Conservation (phyloP, 257 asterid species). For the Ballota nigra region DNA sequence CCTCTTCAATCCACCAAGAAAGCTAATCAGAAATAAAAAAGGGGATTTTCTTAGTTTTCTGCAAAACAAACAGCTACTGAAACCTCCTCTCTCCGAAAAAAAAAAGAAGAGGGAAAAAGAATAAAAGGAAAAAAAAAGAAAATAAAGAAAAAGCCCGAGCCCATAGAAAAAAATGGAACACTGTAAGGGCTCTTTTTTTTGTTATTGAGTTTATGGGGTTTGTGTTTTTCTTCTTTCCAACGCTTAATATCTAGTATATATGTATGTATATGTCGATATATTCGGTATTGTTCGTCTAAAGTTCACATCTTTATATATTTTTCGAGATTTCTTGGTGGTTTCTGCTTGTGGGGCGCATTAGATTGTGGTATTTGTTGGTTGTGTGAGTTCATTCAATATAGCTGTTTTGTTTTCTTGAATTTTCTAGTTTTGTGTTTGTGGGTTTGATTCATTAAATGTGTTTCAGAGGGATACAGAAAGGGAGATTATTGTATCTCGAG, state of each 20-base stretch:
- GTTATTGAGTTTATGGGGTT: constrained; percentile 16
- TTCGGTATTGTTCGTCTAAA: not conserved
- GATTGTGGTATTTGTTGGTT: constrained; percentile 15
- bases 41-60: constrained; percentile 40
- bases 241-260: not conserved
- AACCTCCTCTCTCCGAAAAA: constrained; percentile 2
- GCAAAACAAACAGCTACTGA: constrained; percentile 30
- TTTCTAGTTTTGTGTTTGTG: constrained; percentile 5
- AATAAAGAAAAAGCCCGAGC: not conserved
- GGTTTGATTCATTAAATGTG: constrained; percentile 24
- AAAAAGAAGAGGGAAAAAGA: not conserved
- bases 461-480: constrained; percentile 30
- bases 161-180: not conserved
- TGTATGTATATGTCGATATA: not conserved
- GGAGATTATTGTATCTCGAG: constrained; percentile 23
- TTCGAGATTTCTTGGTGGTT: constrained; percentile 15
- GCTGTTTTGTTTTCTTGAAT: not conserved
- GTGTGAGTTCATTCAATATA: not conserved
- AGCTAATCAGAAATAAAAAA: constrained; percentile 33
- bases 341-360: constrained; percentile 8
- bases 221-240: constrained; percentile 1
- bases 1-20: constrained; percentile 46
- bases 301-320: not conserved
- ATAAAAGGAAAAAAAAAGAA: not conserved
- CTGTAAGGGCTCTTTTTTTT: constrained; percentile 6